Evolutionary conservation across 2,329 filamentous ascomycete genomes (phyloP), one percentile per base, ranked within the genome.

Genomic region (Scedosporium dehoogii): DNA sequence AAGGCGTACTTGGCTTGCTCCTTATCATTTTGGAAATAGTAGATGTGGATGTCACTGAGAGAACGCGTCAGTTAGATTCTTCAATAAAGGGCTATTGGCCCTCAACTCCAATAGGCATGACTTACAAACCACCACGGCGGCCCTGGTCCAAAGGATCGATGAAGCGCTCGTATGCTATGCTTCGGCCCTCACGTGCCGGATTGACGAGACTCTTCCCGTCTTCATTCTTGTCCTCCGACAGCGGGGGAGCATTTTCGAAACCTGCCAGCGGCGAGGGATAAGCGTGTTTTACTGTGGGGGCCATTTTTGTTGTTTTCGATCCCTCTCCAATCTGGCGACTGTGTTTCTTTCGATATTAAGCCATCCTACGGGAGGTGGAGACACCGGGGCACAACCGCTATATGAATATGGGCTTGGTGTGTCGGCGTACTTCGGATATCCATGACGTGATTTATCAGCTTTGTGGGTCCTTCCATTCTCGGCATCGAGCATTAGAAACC

Each of bases 141-240:
- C 81, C 85, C 63, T 88, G 89, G 55, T 85, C 79, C 38, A 96
- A 77, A 0, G 91, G 89, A 2, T 82, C 79, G 0, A 81, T 74
- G 68, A 96, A 96, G 42, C 77, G 74, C 16, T 84, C 79, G 70
- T 96, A 96, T 14, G 89, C 84, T 60, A 81, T 75, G 71, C 89
- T 93, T 59, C 82, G 76, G 3, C 79, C 73, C 1, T 81, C 81
- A 0, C 83, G 78, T 38, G 83, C 78, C 0, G 84, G 84, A 68
- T 96, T 96, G 61, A 83, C 78, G 67, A 84, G 83, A 59, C 88
- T 91, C 76, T 96, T 96, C 58, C 90, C 90, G 71, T 96, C 90
- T 44, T 82, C 84, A 57, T 80, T 79, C 66, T 75, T 81, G 67
- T 89, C 85, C 58, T 81, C 74, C 6, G 84, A 73, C 5, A 88